Evolutionary conservation across 2,329 filamentous ascomycete genomes (phyloP).

Genomic region (Penicillium aurantiogriseum): DNA sequence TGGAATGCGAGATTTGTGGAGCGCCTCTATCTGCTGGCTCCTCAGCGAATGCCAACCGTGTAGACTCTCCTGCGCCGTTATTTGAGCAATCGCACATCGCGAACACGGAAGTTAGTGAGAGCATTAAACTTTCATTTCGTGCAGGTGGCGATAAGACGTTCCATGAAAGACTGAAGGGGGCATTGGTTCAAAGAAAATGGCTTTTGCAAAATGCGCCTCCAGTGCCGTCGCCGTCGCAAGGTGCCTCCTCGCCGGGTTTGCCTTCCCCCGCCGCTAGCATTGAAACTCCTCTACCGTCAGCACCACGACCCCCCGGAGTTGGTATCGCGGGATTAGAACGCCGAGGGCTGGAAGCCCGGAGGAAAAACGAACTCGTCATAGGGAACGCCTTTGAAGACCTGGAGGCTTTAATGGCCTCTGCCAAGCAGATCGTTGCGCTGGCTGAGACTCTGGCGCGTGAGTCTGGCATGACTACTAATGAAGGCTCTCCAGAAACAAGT

Average conservation of each 20-base stretch:
- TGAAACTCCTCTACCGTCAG: conserved; percentile 25
- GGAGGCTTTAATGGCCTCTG: conserved; percentile 94
- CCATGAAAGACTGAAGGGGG: conserved; percentile 80
- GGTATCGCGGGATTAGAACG: conserved; percentile 92
- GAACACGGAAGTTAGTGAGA: conserved; percentile 64
- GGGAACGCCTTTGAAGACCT: conserved; percentile 94
- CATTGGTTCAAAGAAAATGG: conserved; percentile 93
- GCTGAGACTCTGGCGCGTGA: conserved; percentile 83
- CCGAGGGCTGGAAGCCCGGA: conserved; percentile 76
- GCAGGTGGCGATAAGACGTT: conserved; percentile 87
- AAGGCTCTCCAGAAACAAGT: conserved; percentile 67
- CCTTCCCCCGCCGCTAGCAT: conserved; percentile 23
- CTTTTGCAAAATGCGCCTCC: conserved; percentile 85
- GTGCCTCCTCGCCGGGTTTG: conserved; percentile 30
- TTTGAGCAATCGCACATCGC: conserved; percentile 49
- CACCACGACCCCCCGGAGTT: conserved; percentile 58
- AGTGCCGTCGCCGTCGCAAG: conserved; percentile 62
- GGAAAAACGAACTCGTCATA: conserved; percentile 90
- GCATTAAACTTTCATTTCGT: conserved; percentile 88
- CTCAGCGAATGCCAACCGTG: conserved; percentile 48
- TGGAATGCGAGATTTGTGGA: conserved; percentile 87
- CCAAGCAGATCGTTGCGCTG: conserved; percentile 91
- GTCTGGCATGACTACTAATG: conserved; percentile 55
- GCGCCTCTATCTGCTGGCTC: conserved; percentile 63
- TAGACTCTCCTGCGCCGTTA: conserved; percentile 76